phyloP scores from a whole-genome alignment of 2,329 filamentous ascomycete genomes.

The Penicillium sp. region DNA sequence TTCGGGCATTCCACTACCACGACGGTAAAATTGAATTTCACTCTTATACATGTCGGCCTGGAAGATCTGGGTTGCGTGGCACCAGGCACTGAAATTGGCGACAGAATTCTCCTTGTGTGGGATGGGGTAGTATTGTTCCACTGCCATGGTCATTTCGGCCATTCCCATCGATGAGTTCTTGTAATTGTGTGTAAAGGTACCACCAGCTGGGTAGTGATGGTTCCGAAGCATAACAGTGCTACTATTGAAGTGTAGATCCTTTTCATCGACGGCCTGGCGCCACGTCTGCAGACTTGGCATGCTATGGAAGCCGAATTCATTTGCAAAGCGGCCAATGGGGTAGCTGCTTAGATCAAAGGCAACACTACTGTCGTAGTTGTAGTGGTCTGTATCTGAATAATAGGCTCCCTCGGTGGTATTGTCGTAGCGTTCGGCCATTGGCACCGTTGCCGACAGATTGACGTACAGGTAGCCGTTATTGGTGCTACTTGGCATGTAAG shows the following conservation, averaged over 20 bases:
- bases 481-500: slow-evolving; percentile 61
- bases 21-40: slow-evolving; percentile 62
- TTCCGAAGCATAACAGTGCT: slow-evolving; percentile 57
- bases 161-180: slow-evolving; percentile 34
- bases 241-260: slow-evolving; percentile 60
- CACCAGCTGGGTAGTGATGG: slow-evolving; percentile 58
- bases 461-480: slow-evolving; percentile 59
- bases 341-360: slow-evolving; percentile 58
- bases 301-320: slow-evolving; percentile 64
- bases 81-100: slow-evolving; percentile 64
- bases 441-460: slow-evolving; percentile 53
- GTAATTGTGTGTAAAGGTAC: slow-evolving; percentile 49
- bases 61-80: slow-evolving; percentile 62
- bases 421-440: slow-evolving; percentile 58
- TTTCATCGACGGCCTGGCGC: slow-evolving; percentile 53
- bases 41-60: slow-evolving; percentile 63
- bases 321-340: slow-evolving; percentile 60
- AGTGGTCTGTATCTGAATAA: slow-evolving; percentile 63
- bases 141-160: slow-evolving; percentile 60
- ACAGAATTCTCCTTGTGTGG: slow-evolving; percentile 54
- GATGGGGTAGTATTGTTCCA: slow-evolving; percentile 57
- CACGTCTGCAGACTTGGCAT: slow-evolving; percentile 63
- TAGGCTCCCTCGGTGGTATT: slow-evolving; percentile 54
- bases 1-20: slow-evolving; percentile 58
- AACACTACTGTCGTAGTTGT: slow-evolving; percentile 56